These are phyloP conservation scores for Septoria linicola DNA, from an alignment of 2,329 filamentous ascomycete species.

Conservation along the genomic window DNA sequence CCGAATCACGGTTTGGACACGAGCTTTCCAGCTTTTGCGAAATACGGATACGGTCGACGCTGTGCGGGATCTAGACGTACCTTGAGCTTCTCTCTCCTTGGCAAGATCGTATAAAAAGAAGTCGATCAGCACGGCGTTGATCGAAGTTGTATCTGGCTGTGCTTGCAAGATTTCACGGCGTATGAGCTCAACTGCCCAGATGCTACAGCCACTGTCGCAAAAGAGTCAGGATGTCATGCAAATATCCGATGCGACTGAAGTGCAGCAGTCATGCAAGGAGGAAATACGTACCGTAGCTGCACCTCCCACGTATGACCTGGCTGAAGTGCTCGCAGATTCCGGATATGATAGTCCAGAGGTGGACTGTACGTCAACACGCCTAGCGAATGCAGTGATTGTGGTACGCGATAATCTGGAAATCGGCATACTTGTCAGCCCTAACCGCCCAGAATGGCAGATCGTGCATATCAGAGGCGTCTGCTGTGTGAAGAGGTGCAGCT, in stretches of 20 bases:
- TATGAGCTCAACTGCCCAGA: conserved; percentile 93
- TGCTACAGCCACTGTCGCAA: conserved; percentile 67
- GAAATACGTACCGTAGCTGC: conserved; percentile 61
- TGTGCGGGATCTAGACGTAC: conserved; percentile 36
- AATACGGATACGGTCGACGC: neutral
- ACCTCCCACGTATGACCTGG: conserved; percentile 77
- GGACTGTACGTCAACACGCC: conserved; percentile 85
- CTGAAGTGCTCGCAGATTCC: conserved; percentile 62
- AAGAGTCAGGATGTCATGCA: conserved; percentile 14
- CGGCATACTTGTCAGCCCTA: conserved; percentile 15
- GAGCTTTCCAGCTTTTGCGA: neutral
- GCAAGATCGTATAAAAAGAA: conserved; percentile 96
- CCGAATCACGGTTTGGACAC: conserved; percentile 14
- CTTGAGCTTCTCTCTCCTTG: conserved; percentile 70
- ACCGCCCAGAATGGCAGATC: neutral
- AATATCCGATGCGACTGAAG: neutral
- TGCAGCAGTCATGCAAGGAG: neutral
- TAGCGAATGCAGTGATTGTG: conserved; percentile 83
- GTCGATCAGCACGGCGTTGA: conserved; percentile 92
- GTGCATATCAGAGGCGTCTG: neutral
- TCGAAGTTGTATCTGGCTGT: conserved; percentile 63
- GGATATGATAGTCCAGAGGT: conserved; percentile 69
- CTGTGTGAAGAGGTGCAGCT: too few species aligned
- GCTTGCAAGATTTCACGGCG: conserved; percentile 71
- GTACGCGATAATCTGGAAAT: conserved; percentile 78